Evolutionary conservation across 1,284 basidiomycete genomes (phyloP), one percentile per base, ranked within the genome.

Genomic region (Leccinum insigne): DNA sequence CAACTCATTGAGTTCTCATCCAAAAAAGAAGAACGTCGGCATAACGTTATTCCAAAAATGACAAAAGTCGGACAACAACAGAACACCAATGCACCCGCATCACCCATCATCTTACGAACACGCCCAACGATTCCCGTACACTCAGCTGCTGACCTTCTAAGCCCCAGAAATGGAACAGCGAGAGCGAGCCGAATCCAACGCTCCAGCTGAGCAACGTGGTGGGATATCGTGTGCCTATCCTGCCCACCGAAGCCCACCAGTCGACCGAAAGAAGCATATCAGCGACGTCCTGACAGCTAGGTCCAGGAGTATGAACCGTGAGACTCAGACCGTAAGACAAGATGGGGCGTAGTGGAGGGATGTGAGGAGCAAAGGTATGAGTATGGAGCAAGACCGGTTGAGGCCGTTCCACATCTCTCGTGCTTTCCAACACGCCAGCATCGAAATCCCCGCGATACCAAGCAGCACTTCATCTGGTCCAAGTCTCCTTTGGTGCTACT

Each of bases 181-280:
- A 67, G 8, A 90, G 68, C 1, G 84, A 81, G 0, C 86, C 83
- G 63, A 93, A 81, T 1, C 88, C 93, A 2, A 90, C 77, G 1
- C 86, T 80, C 92, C 94, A 96, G 29, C 84, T 84, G 2, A 90
- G 76, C 0, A 90, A 72, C 1, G 87, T 88, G 38, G 86, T 88
- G 61, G 89, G 85, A 75, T 93, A 94, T n/a, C 95, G 82, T 11
- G 86, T 79, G 3, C 87, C 85, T 75, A 85, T 84, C 60, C 93
- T 83, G 5, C 92, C 92, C 8, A 91, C 66, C 2, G 87, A 90
- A n/a, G 85, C 81, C 74, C 81, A 80, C 85, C 87, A 88, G 72
- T 94, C 90, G 4, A 95, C 72, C 7, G 78, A 74, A 13, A 96
- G 71, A 0, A 72, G 68, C 2, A 95, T 68, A 2, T 76, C 77